Evolutionary conservation across 208 protist genomes (phyloP).

Genomic region (Acanthamoeba healyi): DNA sequence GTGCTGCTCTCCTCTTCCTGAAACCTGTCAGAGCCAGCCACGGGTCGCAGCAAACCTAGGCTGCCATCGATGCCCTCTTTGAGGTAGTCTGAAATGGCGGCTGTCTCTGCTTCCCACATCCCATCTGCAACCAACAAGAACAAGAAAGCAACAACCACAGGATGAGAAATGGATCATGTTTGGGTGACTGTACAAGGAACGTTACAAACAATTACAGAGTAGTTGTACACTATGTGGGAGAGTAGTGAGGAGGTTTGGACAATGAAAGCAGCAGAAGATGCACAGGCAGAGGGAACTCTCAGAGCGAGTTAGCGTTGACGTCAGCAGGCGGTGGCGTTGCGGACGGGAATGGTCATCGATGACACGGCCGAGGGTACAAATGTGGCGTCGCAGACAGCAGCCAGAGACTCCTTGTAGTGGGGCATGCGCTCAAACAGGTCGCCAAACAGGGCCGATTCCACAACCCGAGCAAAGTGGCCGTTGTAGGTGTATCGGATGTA

Average conservation of each 20-base stretch:
- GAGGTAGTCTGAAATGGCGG: background rate
- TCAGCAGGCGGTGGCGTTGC: background rate
- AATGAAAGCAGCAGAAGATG: background rate
- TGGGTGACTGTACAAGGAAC: background rate
- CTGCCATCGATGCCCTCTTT: background rate
- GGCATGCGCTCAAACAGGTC: slow-evolving; percentile 23
- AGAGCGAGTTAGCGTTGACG: too few relatives aligned
- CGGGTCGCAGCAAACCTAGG: background rate
- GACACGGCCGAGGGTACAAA: background rate
- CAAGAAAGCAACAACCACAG: too few relatives aligned
- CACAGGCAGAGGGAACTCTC: background rate
- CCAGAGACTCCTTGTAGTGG: background rate
- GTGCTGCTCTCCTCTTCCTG: slow-evolving; percentile 1
- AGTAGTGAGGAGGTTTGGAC: background rate
- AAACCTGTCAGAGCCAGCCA: background rate
- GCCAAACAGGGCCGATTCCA: background rate
- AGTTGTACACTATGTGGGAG: background rate
- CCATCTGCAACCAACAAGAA: background rate
- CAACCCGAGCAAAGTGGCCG: background rate
- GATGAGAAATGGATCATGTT: background rate
- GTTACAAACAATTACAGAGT: background rate
- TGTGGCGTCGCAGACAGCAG: background rate
- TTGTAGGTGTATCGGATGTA: slow-evolving; percentile 13
- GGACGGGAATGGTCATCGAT: too few relatives aligned
- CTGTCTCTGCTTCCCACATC: background rate